These are phyloP conservation scores for Ophiostoma piceae DNA, from an alignment of 2,329 filamentous ascomycete genomes.

Conservation along the genomic window DNA sequence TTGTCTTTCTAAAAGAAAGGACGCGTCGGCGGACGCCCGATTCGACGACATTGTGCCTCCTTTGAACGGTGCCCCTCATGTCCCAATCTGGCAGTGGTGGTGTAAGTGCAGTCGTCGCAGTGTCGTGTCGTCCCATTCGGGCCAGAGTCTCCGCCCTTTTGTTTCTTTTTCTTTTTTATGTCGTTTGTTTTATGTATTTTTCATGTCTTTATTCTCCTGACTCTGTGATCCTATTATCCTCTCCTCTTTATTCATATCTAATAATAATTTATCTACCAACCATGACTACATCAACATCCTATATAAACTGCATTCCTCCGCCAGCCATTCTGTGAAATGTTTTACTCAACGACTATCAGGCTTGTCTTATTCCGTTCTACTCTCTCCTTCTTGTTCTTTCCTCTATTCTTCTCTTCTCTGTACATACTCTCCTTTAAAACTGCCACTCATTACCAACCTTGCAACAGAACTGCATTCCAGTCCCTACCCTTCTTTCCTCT, in stretches of 20 bases:
- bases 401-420: neutral
- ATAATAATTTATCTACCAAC: neutral
- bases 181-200: neutral
- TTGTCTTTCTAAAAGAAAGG: neutral
- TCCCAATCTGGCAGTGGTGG: neutral
- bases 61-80: neutral
- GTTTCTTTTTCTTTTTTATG: neutral
- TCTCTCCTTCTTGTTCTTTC: neutral
- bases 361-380: neutral
- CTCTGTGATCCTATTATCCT: neutral
- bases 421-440: neutral
- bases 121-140: neutral
- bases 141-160: neutral
- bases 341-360: neutral
- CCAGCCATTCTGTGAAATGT: neutral
- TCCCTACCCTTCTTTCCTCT: neutral
- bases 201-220: neutral
- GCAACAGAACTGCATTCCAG: constrained; percentile 1
- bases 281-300: neutral
- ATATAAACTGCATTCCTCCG: constrained; percentile 11
- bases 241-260: neutral
- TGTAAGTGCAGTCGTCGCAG: neutral
- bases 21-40: neutral
- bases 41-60: neutral
- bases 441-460: constrained; percentile 5